These are phyloP conservation scores for Ceratocystis harringtonii DNA, from an alignment of 2,329 filamentous ascomycete genomes.

Conservation along the genomic window DNA sequence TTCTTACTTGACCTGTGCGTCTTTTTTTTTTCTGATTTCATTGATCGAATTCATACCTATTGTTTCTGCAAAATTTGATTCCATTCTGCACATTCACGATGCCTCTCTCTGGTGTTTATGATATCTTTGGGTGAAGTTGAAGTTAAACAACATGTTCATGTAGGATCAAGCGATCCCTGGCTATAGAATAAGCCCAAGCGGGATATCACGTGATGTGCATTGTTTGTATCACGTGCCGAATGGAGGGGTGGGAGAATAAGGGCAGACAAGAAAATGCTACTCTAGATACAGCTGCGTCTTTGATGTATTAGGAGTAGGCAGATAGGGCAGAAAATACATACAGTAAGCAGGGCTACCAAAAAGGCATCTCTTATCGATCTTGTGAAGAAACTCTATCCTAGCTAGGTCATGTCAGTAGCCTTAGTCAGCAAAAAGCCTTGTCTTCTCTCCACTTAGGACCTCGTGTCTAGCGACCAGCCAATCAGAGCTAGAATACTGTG, in stretches of 20 bases:
- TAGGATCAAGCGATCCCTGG: background rate
- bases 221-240: background rate
- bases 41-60: constrained; percentile 1
- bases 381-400: background rate
- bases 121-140: background rate
- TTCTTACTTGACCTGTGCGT: background rate
- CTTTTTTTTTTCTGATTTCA: background rate
- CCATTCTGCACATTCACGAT: background rate
- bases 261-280: no score
- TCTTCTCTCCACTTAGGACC: constrained; percentile 15
- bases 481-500: constrained; percentile 7
- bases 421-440: background rate
- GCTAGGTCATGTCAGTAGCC: background rate
- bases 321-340: no score
- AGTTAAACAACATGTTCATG: background rate
- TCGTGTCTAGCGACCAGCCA: constrained; percentile 10
- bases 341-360: no score
- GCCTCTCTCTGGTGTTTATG: background rate
- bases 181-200: background rate
- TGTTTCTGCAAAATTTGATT: background rate
- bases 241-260: background rate
- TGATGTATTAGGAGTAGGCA: no score
- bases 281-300: no score
- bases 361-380: no score
- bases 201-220: background rate